A percentile compares a stretch with the other conserved stretches of the same genome.
These are phyloP conservation scores for Herpetomonas tarakana DNA, from an alignment of 208 protist genomes.

Conservation along the genomic window DNA sequence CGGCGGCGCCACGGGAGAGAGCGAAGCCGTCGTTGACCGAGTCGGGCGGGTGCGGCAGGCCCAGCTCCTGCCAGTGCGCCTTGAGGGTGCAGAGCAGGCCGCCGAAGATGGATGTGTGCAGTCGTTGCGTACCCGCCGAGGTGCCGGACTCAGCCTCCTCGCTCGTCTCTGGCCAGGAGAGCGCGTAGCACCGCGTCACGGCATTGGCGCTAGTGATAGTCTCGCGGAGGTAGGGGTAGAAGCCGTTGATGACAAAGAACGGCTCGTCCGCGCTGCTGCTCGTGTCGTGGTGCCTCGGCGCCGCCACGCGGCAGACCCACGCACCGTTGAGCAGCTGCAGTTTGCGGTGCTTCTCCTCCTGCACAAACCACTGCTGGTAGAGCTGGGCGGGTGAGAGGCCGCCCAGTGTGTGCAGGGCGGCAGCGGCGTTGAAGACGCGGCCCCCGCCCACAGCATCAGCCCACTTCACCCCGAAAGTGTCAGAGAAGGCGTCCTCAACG, in stretches of 20 bases:
- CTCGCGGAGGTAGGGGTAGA: slow-evolving; percentile 58
- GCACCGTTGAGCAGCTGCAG: slow-evolving; percentile 50
- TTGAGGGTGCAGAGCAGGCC: slow-evolving; percentile 53
- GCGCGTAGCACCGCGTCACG: slow-evolving; percentile 48
- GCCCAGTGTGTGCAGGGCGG: slow-evolving; percentile 42
- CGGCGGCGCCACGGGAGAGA: slow-evolving; percentile 50
- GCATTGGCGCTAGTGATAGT: slow-evolving; percentile 36
- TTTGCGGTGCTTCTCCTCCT: slow-evolving; percentile 13
- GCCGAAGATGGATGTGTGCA: slow-evolving; percentile 19
- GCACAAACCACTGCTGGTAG: slow-evolving; percentile 25
- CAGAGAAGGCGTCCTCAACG: slow-evolving; percentile 31
- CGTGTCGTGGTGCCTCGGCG: background rate
- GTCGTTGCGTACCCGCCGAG: slow-evolving; percentile 57
- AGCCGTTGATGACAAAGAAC: slow-evolving; percentile 78
- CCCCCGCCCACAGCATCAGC: slow-evolving; percentile 37
- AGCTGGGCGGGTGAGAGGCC: slow-evolving; percentile 30
- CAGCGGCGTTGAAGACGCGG: slow-evolving; percentile 65
- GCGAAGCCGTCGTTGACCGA: slow-evolving; percentile 68
- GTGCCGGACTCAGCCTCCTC: slow-evolving; percentile 38
- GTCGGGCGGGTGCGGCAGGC: slow-evolving; percentile 40
- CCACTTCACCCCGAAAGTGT: slow-evolving; percentile 50
- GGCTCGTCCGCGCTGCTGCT: slow-evolving; percentile 1
- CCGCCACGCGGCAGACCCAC: slow-evolving; percentile 26
- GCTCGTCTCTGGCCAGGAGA: slow-evolving; percentile 52
- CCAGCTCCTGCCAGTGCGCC: slow-evolving; percentile 46